A percentile compares a stretch with the other conserved stretches of the same genome.
phyloP scores from a whole-genome alignment of 805 yeast genomes.

The Dipodascus geniculatus region DNA sequence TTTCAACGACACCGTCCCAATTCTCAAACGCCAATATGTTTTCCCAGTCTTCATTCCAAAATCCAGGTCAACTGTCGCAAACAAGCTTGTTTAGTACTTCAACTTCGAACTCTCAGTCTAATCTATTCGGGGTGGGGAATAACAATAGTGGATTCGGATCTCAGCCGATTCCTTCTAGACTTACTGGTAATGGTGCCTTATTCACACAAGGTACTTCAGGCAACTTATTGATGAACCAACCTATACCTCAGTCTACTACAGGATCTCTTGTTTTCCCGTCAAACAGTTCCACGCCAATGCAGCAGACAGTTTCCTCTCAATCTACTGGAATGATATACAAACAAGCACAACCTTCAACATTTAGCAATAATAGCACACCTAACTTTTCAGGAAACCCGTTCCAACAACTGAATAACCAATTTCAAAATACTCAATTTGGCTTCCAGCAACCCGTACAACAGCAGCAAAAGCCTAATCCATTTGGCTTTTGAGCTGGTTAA shows the following conservation, averaged over 20 bases:
- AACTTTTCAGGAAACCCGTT: not conserved
- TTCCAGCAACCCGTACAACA: not conserved
- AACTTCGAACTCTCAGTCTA: not conserved
- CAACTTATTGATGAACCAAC: not conserved
- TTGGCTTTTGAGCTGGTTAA: not conserved
- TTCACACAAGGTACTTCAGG: not conserved
- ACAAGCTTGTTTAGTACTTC: not conserved
- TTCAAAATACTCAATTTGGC: not conserved
- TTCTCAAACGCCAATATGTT: not conserved
- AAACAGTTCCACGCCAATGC: not conserved
- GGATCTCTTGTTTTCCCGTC: not conserved
- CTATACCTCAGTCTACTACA: not conserved
- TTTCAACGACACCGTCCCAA: constrained; percentile 9
- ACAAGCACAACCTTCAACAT: no score
- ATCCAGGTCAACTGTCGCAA: not conserved
- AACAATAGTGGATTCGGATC: not conserved
- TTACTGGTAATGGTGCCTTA: not conserved
- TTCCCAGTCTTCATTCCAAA: not conserved
- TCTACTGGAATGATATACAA: no score
- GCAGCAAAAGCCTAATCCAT: not conserved
- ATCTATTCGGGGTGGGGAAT: not conserved
- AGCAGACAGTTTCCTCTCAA: not conserved
- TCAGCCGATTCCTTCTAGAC: not conserved
- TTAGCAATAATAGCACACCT: not conserved
- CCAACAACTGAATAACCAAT: not conserved